Base-by-base conservation (phyloP, 192 early-diverging fungal species). In the Coemansia sp. region DNA sequence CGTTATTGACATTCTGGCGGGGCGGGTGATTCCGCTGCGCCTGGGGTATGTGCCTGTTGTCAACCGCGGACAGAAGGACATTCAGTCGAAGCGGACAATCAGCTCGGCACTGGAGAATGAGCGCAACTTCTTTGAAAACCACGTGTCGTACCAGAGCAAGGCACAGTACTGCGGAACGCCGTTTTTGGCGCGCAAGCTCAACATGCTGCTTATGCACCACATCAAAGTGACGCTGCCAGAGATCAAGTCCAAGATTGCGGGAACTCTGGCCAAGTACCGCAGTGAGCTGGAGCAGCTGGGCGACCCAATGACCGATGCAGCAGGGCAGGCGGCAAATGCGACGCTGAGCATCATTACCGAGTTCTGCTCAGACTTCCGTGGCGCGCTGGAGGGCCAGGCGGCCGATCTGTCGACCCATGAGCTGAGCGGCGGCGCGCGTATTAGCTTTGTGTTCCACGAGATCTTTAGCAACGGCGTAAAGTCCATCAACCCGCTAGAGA, bases 121-220 rank as follows among this genome's bases (percentile, higher is more conserved):
- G 66, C 81, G 85, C 51, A 69, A 69, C 44, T 99, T 92, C 79
- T 99, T 99, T 61, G 94, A 97, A 71, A 92, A 90, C 66, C 97
- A 99, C 72, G 28, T 84, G 11, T 84, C 97, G 11, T 99, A 99
- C 71, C 83, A 85, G 56, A 88, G 83, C 82, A 99, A 99, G 76
- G 94, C 94, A 1, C 91, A 94, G 63, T 99, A 93, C 80, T 99
- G 97, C 69, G 97, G 97, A 41, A 99, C 97, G 15, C 94, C 95
- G 20, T 99, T 91, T 81, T 76, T 99, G 54, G 94, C 96, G n/a
- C 82, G 94, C 56, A 94, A 92, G 71, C 82, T 99, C 9, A 99
- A 96, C 74, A 88, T 96, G 87, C 93, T 99, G 46, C 83, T 99
- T 52, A 98, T 97, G 94, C 93, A 97, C 82, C 97, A 99, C 71